Percentiles rank a stretch among this genome's conserved stretches.
Evolutionary conservation across 306 rosid genomes (phyloP).

Genomic region (Quercus dentata): DNA sequence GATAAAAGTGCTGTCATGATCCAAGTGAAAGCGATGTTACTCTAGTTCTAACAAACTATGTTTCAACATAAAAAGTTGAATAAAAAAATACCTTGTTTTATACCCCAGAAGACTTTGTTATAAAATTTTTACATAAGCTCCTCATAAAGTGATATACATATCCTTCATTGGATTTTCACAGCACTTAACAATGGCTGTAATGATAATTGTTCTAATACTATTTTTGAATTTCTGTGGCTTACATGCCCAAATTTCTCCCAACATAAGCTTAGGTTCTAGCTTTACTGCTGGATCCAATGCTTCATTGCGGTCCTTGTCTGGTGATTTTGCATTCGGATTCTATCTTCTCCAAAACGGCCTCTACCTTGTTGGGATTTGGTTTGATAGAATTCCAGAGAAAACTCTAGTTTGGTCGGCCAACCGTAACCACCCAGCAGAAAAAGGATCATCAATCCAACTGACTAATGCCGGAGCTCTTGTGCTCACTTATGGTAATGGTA

Average conservation of each 20-base stretch:
- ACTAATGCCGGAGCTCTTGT: constrained; percentile 11
- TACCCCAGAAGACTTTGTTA: too few species aligned
- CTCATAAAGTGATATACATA: background rate
- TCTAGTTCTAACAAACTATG: accelerated
- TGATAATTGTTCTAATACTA: background rate
- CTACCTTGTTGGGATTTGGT: constrained; percentile 29
- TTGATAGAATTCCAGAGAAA: constrained; percentile 19
- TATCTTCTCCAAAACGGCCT: background rate
- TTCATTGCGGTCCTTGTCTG: constrained; percentile 22
- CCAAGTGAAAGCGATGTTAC: too few species aligned
- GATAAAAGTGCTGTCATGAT: too few species aligned
- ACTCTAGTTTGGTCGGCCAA: constrained; percentile 32
- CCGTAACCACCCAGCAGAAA: background rate
- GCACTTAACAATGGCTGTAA: constrained; percentile 10
- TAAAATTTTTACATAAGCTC: background rate
- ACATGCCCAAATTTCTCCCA: constrained; percentile 18
- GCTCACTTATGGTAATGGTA: constrained; percentile 9
- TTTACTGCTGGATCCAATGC: constrained; percentile 35
- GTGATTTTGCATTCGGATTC: constrained; percentile 40
- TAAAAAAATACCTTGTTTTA: too few species aligned
- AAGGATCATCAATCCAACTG: constrained; percentile 19
- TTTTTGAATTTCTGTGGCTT: background rate
- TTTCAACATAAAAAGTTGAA: too few species aligned
- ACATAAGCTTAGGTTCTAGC: constrained; percentile 7
- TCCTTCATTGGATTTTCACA: constrained; percentile 12